Evolutionary conservation across 768 basidiomycete species (phyloP), one percentile per base, ranked within the genome.

Genomic region (Pisolithus sp.): DNA sequence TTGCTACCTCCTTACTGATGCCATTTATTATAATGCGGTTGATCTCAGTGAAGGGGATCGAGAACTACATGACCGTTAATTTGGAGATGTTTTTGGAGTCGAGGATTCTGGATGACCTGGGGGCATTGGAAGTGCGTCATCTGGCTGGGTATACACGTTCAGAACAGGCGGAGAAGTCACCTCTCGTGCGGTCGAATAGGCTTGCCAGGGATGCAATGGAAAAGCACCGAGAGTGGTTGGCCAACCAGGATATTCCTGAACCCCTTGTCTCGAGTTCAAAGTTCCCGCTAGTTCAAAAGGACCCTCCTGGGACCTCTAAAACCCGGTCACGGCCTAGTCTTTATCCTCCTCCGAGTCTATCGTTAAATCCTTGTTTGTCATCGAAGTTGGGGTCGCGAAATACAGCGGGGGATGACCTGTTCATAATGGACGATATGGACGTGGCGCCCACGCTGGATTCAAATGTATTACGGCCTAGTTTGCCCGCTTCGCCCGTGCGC

Each of bases 21-120:
- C 94, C 1, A 78, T 83, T 1, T 80, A 88, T 63, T 88, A 83
- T 68, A 80, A 89, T 57, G 89, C 86, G 7, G 60, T 66, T 13
- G 77, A 80, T 2, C 80, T 99, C 40, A n/a, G 76, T 82, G 20
- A 76, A 80, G 30, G 78, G 83, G 52, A 69, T 97, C 34, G 81
- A 92, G 66, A 79, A 74, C 23, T 97, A 92, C 67, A 85, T 96
- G 60, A 71, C 80, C 2, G 79, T 81, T 52, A 94, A 92, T 62
- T 74, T 95, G 73, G 96, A 99, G 66, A 82, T 83, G 1, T 76
- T 96, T 46, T 77, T 99, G 18, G 93, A 97, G 62, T 75, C 74
- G 31, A 78, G 79, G 17, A 78, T 94, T 59, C 77, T 99, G 21
- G 89, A 93, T 52, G 85, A 86, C 48, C 76, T 95, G 36, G 75